These are phyloP conservation scores for Vigna nakashimae DNA, from an alignment of 306 rosid genomes.

Conservation along the genomic window DNA sequence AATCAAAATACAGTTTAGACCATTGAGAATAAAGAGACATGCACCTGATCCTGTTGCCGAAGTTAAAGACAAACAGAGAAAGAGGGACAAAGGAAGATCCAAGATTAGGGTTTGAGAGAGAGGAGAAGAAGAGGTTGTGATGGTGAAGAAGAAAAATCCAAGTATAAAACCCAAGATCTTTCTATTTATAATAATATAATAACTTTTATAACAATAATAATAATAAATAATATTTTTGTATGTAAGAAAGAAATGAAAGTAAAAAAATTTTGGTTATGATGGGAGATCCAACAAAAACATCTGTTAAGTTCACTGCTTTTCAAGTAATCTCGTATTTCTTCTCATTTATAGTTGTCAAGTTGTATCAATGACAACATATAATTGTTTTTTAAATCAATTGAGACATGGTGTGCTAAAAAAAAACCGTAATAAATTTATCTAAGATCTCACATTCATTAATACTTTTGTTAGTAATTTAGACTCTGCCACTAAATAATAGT, in stretches of 20 bases:
- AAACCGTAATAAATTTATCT: background rate
- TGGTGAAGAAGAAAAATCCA: slow-evolving; percentile 55
- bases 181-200: slow-evolving; percentile 27
- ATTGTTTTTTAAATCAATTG: background rate
- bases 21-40: slow-evolving; percentile 38
- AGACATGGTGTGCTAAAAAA: background rate
- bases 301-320: slow-evolving; percentile 39
- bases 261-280: slow-evolving; percentile 48
- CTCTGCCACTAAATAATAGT: background rate
- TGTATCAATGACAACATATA: slow-evolving; percentile 32
- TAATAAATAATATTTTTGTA: background rate
- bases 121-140: slow-evolving; percentile 39
- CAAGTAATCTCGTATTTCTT: slow-evolving; percentile 28
- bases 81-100: slow-evolving; percentile 47
- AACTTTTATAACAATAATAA: background rate
- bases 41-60: slow-evolving; percentile 66
- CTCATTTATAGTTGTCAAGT: slow-evolving; percentile 8
- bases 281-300: slow-evolving; percentile 47
- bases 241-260: slow-evolving; percentile 25
- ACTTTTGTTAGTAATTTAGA: background rate
- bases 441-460: too few species aligned
- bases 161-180: slow-evolving; percentile 49
- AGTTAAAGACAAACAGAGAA: slow-evolving; percentile 38
- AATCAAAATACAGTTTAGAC: slow-evolving; percentile 15
- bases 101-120: slow-evolving; percentile 73